Base-by-base conservation (phyloP, 148 eudicot species). In the Nyssa sinensis region DNA sequence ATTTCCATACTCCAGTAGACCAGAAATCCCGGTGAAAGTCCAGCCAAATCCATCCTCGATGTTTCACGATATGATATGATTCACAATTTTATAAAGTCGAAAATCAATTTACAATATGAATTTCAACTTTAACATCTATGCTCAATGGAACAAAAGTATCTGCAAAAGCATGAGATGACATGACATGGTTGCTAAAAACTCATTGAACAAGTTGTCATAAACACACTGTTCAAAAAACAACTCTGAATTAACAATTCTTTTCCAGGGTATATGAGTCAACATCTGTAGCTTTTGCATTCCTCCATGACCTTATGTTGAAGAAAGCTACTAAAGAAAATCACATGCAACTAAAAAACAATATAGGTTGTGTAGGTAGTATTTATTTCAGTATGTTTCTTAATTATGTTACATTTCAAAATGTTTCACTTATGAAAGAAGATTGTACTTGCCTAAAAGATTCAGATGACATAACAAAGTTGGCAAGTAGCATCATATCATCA, bases 391-490 rank as follows among this genome's bases (percentile, higher is more conserved):
- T 25, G 63, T 35, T 31, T 44, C 63, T 33, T 23, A 64, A 60
- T 27, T 1, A 57, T 12, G 49, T 34, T 0, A 21, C 25, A 13
- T 5, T 61, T 27, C 53, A 6, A 23, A 69, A 68, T 21, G 8
- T 14, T 62, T 10, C 31, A 47, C 41, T 30, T 44, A 69, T 25
- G 13, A 55, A 57, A 78, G 71, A n/a, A n/a, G 78, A 35, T 57
- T 34, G n/a, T 63, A 84, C 87, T 74, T 83, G 76, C 98, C 94
- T 90, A 82, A 95, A 95, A 70, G 98, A 95, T 81, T 88, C 97
- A 49, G 97, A 95, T 69, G 98, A 90, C 89, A 89, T 89, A 28
- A 95, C 90, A 78, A 95, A 92, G 72, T 95, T 95, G 75, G 97
- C 86, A 79, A 95, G 93, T 25, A 95, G 84, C 77, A 92, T 81